phyloP scores from a whole-genome alignment of 1,139 yeast species.

The Diutina siamensis region DNA sequence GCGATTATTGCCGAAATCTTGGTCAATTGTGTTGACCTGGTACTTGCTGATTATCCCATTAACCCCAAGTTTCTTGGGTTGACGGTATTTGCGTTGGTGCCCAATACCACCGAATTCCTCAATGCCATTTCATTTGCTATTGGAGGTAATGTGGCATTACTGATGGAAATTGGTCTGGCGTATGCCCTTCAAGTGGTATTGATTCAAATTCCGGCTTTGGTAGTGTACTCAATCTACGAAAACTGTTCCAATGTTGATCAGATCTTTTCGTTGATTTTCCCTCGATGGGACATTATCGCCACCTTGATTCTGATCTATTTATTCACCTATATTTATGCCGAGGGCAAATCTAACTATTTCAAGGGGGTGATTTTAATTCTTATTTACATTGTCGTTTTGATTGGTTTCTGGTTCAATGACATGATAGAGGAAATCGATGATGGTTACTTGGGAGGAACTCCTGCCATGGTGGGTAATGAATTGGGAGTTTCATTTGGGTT shows the following conservation, averaged over 20 bases:
- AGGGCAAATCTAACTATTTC: conserved; percentile 92
- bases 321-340: conserved; percentile 90
- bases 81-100: conserved; percentile 90
- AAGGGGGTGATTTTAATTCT: conserved; percentile 85
- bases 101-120: conserved; percentile 91
- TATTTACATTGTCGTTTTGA: conserved; percentile 62
- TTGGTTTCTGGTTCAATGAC: conserved; percentile 70
- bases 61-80: conserved; percentile 87
- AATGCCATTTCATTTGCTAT: conserved; percentile 96
- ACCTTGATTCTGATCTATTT: conserved; percentile 76
- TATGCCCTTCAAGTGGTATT: conserved; percentile 95
- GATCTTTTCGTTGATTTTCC: conserved; percentile 79
- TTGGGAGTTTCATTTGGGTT: neutral
- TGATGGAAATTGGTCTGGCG: conserved; percentile 97
- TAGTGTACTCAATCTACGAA: conserved; percentile 55
- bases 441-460: conserved; percentile 11
- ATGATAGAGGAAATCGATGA: conserved; percentile 26
- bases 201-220: conserved; percentile 86
- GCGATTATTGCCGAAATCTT: conserved; percentile 92
- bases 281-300: conserved; percentile 91
- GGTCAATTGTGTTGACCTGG: conserved; percentile 90
- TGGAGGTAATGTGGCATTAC: conserved; percentile 88
- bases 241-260: conserved; percentile 25
- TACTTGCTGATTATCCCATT: conserved; percentile 62
- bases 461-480: neutral